Evolutionary conservation across 441 rosid species (phyloP), one percentile per base, ranked within the genome.

Genomic region (Croton laevigatus): DNA sequence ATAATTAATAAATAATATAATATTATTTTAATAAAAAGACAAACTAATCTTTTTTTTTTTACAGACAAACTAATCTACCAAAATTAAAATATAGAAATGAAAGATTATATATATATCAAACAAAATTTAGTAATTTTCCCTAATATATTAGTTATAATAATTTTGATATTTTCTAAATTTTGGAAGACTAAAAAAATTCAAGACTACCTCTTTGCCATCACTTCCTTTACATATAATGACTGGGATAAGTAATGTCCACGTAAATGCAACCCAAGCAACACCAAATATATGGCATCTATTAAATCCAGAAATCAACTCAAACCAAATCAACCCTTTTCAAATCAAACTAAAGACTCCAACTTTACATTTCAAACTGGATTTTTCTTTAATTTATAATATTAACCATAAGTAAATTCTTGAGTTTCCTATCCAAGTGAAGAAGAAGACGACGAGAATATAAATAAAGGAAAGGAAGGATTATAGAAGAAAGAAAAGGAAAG

Each of bases 241-340:
- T 79, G 94, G 90, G 76, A 73, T 55, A 64, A 37, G 65, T 27
- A 61, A n/a, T 23, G 60, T 62, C 78, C 89, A 86, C 95, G 95
- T 91, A 70, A 73, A 71, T 40, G 69, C 81, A 74, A 70, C 73
- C 45, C 71, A 36, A 77, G 71, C 86, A 75, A 74, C 80, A 69
- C 59, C 80, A 32, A 65, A 45, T n/a, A 48, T 37, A 57, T 75
- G 84, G 88, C 78, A 23, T 40, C 38, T 66, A 67, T 73, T 77
- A 42, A 54, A 48, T 53, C 81, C 8, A 40, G 9, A 40, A 4
- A 40, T 6, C 7, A 40, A 4, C 8, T 40, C 3, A 6, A 71
- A 14, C 53, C 53, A 58, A 34, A 16, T 14, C 1, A 11, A 0
- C 57, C 32, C 48, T 22, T 59, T n/a, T 61, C 19, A 46, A 19